Evolutionary conservation across 108 stramenopile species (phyloP).

Genomic region (Schizochytrium sp.): DNA sequence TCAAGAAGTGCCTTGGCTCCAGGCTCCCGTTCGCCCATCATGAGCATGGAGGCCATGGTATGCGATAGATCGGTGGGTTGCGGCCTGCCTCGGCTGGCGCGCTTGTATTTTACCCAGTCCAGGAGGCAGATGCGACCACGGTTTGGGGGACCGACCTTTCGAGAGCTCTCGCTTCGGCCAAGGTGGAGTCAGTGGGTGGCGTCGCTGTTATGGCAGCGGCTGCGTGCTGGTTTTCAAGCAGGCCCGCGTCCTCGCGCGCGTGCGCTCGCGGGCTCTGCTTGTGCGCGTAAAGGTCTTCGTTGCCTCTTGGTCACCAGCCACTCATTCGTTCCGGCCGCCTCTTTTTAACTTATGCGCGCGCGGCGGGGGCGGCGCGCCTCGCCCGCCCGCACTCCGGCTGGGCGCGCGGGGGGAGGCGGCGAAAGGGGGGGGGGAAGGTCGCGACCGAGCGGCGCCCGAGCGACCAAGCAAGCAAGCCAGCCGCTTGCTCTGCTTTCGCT

Average conservation of each 20-base stretch:
- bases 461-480: no score
- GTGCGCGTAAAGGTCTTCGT: neutral
- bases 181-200: no score
- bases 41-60: neutral
- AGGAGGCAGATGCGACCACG: neutral
- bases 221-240: neutral
- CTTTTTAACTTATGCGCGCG: neutral
- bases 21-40: neutral
- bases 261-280: neutral
- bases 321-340: neutral
- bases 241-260: neutral
- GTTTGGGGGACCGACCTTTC: no score
- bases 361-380: neutral
- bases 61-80: neutral
- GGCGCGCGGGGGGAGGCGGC: no score
- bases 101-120: neutral
- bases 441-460: no score
- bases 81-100: neutral
- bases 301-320: neutral
- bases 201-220: no score
- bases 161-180: no score
- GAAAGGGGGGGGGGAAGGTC: no score
- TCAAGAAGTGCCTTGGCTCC: neutral
- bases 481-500: no score
- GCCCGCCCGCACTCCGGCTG: neutral